A percentile compares a stretch with the other conserved stretches of the same genome.
These are phyloP conservation scores for Paecilomyces fulvus DNA, from an alignment of 2,329 filamentous ascomycete genomes.

Conservation along the genomic window DNA sequence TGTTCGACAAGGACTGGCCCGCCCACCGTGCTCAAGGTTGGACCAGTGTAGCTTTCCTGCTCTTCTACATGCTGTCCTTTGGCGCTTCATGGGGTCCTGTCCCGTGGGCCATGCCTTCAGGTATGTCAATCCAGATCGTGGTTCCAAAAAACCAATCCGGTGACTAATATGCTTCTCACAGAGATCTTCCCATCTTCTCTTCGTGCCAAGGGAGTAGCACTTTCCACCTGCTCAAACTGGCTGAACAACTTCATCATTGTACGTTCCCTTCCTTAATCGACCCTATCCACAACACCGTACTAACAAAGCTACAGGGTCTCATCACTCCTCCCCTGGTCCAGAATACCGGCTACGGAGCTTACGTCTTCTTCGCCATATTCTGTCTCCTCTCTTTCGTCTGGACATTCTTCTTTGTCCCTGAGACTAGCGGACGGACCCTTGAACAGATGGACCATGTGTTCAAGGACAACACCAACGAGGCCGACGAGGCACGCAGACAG, in stretches of 20 bases:
- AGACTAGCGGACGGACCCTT: constrained; percentile 49
- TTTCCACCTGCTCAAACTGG: constrained; percentile 58
- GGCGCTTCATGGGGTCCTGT: constrained; percentile 51
- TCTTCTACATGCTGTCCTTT: constrained; percentile 57
- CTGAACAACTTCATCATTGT: constrained; percentile 55
- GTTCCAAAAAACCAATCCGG: background rate
- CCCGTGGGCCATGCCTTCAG: constrained; percentile 35
- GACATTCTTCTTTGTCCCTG: constrained; percentile 48
- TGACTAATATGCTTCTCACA: constrained; percentile 15
- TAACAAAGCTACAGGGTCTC: constrained; percentile 38
- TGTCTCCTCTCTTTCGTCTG: constrained; percentile 44
- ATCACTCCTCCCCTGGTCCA: constrained; percentile 57
- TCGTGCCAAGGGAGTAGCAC: constrained; percentile 57
- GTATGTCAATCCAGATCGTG: constrained; percentile 8
- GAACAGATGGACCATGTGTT: constrained; percentile 47
- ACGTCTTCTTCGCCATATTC: constrained; percentile 53
- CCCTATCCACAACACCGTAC: background rate
- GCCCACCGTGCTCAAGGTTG: constrained; percentile 46
- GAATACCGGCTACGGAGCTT: constrained; percentile 45
- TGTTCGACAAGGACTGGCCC: constrained; percentile 44
- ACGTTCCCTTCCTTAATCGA: constrained; percentile 16
- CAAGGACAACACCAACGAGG: constrained; percentile 27
- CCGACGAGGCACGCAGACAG: constrained; percentile 19
- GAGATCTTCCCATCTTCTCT: constrained; percentile 58
- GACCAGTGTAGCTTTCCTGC: constrained; percentile 50